Evolutionary conservation across 2,329 filamentous ascomycete genomes (phyloP).

Genomic region (Penicillium sp.): DNA sequence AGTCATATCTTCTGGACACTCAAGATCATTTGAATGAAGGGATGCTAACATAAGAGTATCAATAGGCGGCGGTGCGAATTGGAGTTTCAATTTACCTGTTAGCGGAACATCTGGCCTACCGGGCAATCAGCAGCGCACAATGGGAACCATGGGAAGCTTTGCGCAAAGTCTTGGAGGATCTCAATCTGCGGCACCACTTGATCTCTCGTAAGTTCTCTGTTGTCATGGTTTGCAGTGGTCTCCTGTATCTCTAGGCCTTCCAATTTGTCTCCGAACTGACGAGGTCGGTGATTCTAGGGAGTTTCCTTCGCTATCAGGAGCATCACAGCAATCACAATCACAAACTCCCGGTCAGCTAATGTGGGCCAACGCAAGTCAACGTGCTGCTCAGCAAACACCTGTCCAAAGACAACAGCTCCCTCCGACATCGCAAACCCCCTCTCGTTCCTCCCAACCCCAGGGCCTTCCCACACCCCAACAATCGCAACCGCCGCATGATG

Average conservation of each 20-base stretch:
- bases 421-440: conserved; percentile 36
- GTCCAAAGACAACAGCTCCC: conserved; percentile 46
- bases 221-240: conserved; percentile 1
- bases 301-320: conserved; percentile 54
- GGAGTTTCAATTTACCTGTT: conserved; percentile 50
- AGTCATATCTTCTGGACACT: neutral
- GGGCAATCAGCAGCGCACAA: conserved; percentile 43
- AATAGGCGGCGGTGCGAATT: conserved; percentile 47
- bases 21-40: neutral
- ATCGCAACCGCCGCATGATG: conserved; percentile 42
- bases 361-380: conserved; percentile 51
- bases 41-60: conserved; percentile 19
- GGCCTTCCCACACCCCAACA: conserved; percentile 36
- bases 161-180: conserved; percentile 49
- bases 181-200: conserved; percentile 47
- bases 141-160: conserved; percentile 47
- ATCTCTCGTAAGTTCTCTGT: conserved; percentile 46
- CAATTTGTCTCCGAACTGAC: conserved; percentile 9
- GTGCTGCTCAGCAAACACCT: conserved; percentile 45
- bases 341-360: conserved; percentile 47
- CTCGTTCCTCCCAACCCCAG: conserved; percentile 34
- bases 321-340: conserved; percentile 46
- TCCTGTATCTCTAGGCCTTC: conserved; percentile 1
- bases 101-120: conserved; percentile 46
- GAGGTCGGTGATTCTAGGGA: conserved; percentile 40